Percentiles rank a stretch among this genome's conserved stretches.
These are phyloP conservation scores for Zhuliangozyma parablackwelliae DNA, from an alignment of 1,139 yeast genomes.

Conservation along the genomic window DNA sequence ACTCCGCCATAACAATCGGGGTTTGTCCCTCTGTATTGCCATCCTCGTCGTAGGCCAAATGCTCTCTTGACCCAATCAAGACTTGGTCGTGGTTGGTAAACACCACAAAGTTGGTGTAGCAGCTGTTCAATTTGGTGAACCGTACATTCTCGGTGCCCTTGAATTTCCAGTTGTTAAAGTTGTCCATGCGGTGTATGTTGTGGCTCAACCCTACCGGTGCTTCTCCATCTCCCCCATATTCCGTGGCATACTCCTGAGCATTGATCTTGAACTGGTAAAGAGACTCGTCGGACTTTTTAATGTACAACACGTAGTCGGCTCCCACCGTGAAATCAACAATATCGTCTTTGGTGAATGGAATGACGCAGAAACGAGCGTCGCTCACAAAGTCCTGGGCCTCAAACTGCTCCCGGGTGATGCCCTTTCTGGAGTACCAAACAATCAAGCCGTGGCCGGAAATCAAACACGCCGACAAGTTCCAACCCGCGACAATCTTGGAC, in stretches of 20 bases:
- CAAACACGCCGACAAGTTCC: constrained; percentile 58
- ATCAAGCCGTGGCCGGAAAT: constrained; percentile 52
- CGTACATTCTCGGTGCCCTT: constrained; percentile 4
- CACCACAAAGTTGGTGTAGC: constrained; percentile 17
- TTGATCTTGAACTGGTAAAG: constrained; percentile 39
- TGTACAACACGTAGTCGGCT: constrained; percentile 46
- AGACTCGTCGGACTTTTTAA: constrained; percentile 39
- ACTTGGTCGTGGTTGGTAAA: constrained; percentile 32
- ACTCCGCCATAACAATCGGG: constrained; percentile 26
- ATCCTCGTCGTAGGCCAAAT: constrained; percentile 27
- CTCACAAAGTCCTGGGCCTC: constrained; percentile 15
- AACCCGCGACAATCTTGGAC: constrained; percentile 58
- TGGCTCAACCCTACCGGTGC: constrained; percentile 7
- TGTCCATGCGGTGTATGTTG: constrained; percentile 11
- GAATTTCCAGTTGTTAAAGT: constrained; percentile 29
- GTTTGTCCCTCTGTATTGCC: constrained; percentile 9
- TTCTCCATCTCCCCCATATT: constrained; percentile 4
- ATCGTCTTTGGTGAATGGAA: constrained; percentile 36
- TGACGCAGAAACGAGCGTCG: constrained; percentile 34
- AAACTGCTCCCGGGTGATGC: constrained; percentile 21
- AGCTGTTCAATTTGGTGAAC: constrained; percentile 23
- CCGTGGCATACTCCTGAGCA: constrained; percentile 12
- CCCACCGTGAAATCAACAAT: constrained; percentile 58
- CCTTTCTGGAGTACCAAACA: constrained; percentile 52
- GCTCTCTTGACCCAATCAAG: constrained; percentile 9